Evolutionary conservation across 495 filamentous ascomycete genomes (phyloP).

Genomic region (Haplographium delicatum): DNA sequence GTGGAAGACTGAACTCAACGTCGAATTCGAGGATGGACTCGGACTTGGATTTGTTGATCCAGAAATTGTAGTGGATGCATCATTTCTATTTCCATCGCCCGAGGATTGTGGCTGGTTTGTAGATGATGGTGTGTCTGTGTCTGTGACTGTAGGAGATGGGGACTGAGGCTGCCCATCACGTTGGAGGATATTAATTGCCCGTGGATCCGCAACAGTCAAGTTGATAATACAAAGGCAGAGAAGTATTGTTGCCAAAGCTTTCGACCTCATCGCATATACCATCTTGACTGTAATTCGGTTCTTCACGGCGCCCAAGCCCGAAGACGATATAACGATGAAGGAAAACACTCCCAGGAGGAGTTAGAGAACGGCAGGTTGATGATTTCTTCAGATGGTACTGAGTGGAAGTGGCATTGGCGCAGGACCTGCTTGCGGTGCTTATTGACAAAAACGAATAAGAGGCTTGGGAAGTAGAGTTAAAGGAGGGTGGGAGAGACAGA

Average conservation of each 20-base stretch:
- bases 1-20: conserved; percentile 2
- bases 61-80: background rate
- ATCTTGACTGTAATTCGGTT: conserved; percentile 11
- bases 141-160: background rate
- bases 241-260: conserved; percentile 11
- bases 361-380: conserved; percentile 14
- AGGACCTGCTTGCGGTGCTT: conserved; percentile 15
- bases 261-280: conserved; percentile 11
- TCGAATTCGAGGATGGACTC: background rate
- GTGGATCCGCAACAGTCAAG: conserved; percentile 12
- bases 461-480: conserved; percentile 2
- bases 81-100: conserved; percentile 6
- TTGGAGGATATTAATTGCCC: conserved; percentile 8
- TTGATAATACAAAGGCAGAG: conserved; percentile 24
- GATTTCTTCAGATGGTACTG: conserved; percentile 15
- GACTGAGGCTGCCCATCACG: conserved; percentile 5
- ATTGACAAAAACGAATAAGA: conserved; percentile 13
- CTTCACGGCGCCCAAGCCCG: conserved; percentile 4
- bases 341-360: conserved; percentile 5
- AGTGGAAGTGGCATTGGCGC: conserved; percentile 17
- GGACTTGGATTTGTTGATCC: background rate
- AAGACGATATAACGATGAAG: conserved; percentile 1
- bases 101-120: conserved; percentile 2
- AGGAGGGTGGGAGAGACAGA: conserved; percentile 3
- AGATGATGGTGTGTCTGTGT: conserved; percentile 11